Conservation (phyloP, 306 rosid genomes). For the Citrullus colocynthis region DNA sequence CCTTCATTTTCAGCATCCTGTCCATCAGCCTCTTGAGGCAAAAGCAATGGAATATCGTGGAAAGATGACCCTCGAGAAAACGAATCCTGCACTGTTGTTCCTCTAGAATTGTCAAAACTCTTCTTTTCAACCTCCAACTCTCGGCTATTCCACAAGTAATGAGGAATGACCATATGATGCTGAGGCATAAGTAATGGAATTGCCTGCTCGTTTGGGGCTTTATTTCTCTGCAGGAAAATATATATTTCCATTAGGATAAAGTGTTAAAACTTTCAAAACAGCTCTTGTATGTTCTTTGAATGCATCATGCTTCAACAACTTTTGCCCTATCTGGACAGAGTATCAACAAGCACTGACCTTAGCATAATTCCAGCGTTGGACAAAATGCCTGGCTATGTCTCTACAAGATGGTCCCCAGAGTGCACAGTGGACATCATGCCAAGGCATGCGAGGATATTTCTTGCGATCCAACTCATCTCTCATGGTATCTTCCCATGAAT, state of each 20-base stretch:
- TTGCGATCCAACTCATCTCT: conserved; percentile 86
- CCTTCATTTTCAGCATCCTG: conserved; percentile 31
- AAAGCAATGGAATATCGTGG: conserved; percentile 86
- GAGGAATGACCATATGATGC: conserved; percentile 99
- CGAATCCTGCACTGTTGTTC: conserved; percentile 44
- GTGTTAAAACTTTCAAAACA: not conserved
- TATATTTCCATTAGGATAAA: conserved; percentile 13
- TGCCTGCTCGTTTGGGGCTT: conserved; percentile 88
- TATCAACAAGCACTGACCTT: conserved; percentile 39
- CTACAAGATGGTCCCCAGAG: conserved; percentile 99
- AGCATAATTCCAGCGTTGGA: conserved; percentile 99
- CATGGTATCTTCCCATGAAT: conserved; percentile 98
- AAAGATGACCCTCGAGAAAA: conserved; percentile 46
- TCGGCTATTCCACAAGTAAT: conserved; percentile 62
- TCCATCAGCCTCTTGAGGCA: conserved; percentile 57
- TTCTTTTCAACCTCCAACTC: conserved; percentile 36
- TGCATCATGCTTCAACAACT: not conserved
- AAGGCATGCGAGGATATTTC: conserved; percentile 96
- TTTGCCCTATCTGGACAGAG: conserved; percentile 1
- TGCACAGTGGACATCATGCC: conserved; percentile 99
- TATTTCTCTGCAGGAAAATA: conserved; percentile 56
- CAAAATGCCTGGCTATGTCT: conserved; percentile 96
- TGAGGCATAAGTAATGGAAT: conserved; percentile 99
- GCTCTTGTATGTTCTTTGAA: not conserved
- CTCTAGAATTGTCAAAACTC: conserved; percentile 18